Conservation (phyloP, 2,329 filamentous ascomycete genomes). For the Calonectria naviculata region DNA sequence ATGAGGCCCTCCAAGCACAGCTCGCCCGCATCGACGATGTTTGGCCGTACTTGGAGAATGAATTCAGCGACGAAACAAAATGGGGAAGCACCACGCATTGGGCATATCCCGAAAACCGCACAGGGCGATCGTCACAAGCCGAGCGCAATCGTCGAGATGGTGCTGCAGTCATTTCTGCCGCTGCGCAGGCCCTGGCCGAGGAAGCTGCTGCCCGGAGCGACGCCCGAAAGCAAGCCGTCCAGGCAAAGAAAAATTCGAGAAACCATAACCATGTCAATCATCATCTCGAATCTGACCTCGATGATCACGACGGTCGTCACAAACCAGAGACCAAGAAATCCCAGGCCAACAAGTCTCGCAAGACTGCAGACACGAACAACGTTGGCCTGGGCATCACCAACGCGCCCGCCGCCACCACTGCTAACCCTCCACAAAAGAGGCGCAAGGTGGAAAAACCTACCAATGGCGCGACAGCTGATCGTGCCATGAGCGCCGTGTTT, state of each 20-base stretch:
- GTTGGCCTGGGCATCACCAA: conserved; percentile 76
- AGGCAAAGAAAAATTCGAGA: conserved; percentile 79
- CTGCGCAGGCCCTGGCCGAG: conserved; percentile 80
- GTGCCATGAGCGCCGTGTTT: conserved; percentile 72
- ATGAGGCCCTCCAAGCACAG: conserved; percentile 88
- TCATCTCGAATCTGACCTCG: conserved; percentile 79
- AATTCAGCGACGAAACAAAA: conserved; percentile 95
- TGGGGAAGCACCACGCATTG: conserved; percentile 93
- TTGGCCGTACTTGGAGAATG: conserved; percentile 85
- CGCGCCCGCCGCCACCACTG: conserved; percentile 61
- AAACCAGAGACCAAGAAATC: conserved; percentile 71
- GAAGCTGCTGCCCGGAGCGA: conserved; percentile 89
- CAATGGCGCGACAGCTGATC: conserved; percentile 69
- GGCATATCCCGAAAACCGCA: conserved; percentile 91
- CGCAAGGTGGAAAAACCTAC: conserved; percentile 81
- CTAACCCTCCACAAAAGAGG: conserved; percentile 74
- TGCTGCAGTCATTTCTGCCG: conserved; percentile 80
- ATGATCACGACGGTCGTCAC: conserved; percentile 69
- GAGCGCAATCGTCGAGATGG: conserved; percentile 84
- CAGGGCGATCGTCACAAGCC: conserved; percentile 70
- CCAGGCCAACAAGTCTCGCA: conserved; percentile 72
- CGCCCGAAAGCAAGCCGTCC: conserved; percentile 82
- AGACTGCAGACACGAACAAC: conserved; percentile 63
- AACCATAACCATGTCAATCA: conserved; percentile 54
- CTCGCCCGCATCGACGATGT: conserved; percentile 86